Percentiles rank a stretch among this genome's conserved stretches.
Conservation (phyloP, 1,139 yeast species). For the Yamadazyma membranifaciens region DNA sequence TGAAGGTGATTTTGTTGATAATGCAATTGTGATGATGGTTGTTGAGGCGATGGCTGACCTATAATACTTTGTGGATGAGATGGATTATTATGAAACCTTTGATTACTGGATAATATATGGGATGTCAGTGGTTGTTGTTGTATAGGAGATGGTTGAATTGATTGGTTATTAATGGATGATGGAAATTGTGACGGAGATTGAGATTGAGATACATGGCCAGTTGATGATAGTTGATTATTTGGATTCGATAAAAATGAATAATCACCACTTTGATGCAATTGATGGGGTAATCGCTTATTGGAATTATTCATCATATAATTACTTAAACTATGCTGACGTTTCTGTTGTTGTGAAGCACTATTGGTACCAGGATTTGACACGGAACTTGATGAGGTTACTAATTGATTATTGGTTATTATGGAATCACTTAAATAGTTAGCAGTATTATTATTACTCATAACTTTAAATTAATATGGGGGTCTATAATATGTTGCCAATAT, state of each 20-base stretch:
- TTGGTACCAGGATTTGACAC: no score
- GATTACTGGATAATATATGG: no score
- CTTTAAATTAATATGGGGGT: not conserved
- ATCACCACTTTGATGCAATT: constrained; percentile 6
- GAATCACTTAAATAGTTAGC: constrained; percentile 7
- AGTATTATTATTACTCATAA: constrained; percentile 7
- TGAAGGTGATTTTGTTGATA: constrained; percentile 8
- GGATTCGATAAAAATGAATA: constrained; percentile 6
- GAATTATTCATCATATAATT: constrained; percentile 33
- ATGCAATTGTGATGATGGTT: constrained; percentile 1
- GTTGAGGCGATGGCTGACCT: constrained; percentile 4
- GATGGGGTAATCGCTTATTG: constrained; percentile 34
- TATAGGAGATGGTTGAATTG: no score
- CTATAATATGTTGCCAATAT: not conserved
- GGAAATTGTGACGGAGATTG: constrained; percentile 4
- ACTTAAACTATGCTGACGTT: constrained; percentile 42
- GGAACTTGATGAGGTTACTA: not conserved
- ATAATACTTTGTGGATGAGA: constrained; percentile 1
- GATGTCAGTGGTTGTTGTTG: not conserved
- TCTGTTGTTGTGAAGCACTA: constrained; percentile 23
- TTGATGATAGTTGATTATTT: constrained; percentile 1
- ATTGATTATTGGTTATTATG: constrained; percentile 11
- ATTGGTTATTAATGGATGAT: not conserved
- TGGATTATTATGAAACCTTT: no score
- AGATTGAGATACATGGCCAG: not conserved